Base-by-base conservation (phyloP, 306 rosid species). In the Macrotyloma uniflorum region DNA sequence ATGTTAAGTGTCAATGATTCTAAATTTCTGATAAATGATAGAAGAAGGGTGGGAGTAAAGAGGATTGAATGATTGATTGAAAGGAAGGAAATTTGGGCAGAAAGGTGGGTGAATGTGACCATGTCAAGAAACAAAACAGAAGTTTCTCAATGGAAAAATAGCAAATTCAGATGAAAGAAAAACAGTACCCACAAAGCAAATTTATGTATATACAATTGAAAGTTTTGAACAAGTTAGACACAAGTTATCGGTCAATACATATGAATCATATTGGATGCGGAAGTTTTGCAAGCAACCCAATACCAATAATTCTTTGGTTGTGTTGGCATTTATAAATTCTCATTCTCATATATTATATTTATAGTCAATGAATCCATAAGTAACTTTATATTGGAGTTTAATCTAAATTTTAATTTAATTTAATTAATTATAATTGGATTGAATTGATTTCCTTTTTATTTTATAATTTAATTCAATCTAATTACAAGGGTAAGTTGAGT, bases 41-140 rank as follows among this genome's bases (percentile, higher is more conserved):
- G 20, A 63, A 49, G 20, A 63, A 63, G 82, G 62, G 79, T 82
- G 75, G 12, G 82, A 82, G 79, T 77, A 71, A 82, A 82, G 75
- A 54, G 46, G 67, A 76, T 54, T 30, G 53, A 77, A 77, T 46
- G 74, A 43, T 77, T 77, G 67, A 72, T 40, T 82, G 4, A 77
- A 63, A 63, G 45, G 32, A 68, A 6, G 54, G 42, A 42, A 43
- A 69, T 2, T 68, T 0, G 64, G 51, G 14, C 8, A 5, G 7
- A 11, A 55, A 15, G 24, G 55, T 2, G 30, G 19, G 26, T 72
- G 38, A 55, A 9, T 73, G 58, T 74, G 69, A 24, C 19, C 19
- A 24, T 58, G 13, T 26, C 30, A 42, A 74, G 45, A 42, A 74
- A n/a, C 57, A 45, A 58, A 73, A 38, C 53, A 5, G 3, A 55